Conservation (phyloP, 495 filamentous ascomycete species). For the Aspergillus avenaceus region DNA sequence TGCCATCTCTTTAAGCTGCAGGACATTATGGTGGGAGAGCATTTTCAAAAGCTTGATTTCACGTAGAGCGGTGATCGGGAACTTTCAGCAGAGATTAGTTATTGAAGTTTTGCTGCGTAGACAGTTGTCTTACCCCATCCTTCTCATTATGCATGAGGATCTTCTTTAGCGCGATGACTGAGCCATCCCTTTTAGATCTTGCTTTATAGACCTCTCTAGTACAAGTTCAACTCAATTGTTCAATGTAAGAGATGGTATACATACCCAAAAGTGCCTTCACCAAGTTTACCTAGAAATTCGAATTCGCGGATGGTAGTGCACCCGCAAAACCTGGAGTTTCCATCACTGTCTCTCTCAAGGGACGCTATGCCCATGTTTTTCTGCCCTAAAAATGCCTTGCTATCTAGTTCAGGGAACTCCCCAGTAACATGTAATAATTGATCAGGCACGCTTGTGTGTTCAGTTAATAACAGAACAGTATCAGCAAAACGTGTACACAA, state of each 20-base stretch:
- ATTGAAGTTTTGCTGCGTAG: background rate
- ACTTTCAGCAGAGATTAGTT: conserved; percentile 42
- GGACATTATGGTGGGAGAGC: conserved; percentile 81
- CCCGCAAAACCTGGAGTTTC: conserved; percentile 59
- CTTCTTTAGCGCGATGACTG: conserved; percentile 88
- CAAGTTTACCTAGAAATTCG: conserved; percentile 84
- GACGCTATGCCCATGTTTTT: conserved; percentile 32
- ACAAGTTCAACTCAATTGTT: conserved; percentile 15
- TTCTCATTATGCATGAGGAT: conserved; percentile 95
- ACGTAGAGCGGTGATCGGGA: conserved; percentile 93
- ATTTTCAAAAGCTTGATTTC: conserved; percentile 98
- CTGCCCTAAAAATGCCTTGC: background rate
- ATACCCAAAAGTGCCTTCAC: conserved; percentile 95
- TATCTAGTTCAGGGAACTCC: too few species aligned
- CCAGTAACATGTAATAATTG: too few species aligned
- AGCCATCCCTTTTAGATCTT: conserved; percentile 65
- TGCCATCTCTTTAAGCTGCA: conserved; percentile 92
- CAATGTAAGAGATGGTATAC: background rate
- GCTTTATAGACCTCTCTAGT: conserved; percentile 87
- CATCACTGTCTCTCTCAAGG: conserved; percentile 33
- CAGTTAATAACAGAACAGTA: too few species aligned
- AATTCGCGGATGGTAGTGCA: conserved; percentile 88
- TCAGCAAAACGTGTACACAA: too few species aligned
- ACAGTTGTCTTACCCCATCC: conserved; percentile 64
- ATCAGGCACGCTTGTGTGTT: too few species aligned